Percentiles rank a stretch among this genome's conserved stretches.
Evolutionary conservation across 2,329 filamentous ascomycete genomes (phyloP).

Genomic region (Diaporthe sp.): DNA sequence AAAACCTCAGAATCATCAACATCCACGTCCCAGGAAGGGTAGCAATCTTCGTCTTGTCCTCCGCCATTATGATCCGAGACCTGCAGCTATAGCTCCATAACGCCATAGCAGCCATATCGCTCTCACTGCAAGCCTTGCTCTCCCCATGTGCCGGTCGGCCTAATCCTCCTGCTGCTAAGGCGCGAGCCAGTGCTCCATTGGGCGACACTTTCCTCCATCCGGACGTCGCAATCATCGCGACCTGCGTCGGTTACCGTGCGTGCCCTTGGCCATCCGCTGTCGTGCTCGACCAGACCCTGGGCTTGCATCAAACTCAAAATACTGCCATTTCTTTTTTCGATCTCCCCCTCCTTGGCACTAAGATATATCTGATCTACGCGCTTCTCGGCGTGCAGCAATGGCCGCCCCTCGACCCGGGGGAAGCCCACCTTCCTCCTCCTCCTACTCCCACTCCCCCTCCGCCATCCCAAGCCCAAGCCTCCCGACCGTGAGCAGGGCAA

Average conservation of each 20-base stretch:
- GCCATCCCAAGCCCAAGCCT: constrained; percentile 12
- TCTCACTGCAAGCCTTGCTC: background rate
- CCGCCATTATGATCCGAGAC: constrained; percentile 21
- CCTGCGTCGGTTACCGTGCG: background rate
- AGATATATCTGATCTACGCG: background rate
- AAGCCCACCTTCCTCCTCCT: constrained; percentile 7
- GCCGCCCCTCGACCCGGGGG: constrained; percentile 7
- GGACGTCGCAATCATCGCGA: constrained; percentile 27
- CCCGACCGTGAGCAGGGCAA: constrained; percentile 10
- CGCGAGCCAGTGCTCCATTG: constrained; percentile 15
- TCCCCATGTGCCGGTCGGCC: background rate
- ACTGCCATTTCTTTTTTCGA: background rate
- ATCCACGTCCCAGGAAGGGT: background rate
- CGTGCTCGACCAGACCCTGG: constrained; percentile 7
- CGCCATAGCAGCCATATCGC: background rate
- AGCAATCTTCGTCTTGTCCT: background rate
- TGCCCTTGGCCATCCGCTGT: background rate
- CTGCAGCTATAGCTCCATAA: constrained; percentile 13
- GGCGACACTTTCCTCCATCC: constrained; percentile 4
- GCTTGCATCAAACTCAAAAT: constrained; percentile 4
- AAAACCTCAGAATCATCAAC: background rate
- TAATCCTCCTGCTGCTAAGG: constrained; percentile 7
- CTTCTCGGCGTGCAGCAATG: constrained; percentile 1
- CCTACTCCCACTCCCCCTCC: background rate
- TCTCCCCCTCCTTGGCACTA: background rate